These are phyloP conservation scores for Fusarium sp. DNA, from an alignment of 2,329 filamentous ascomycete genomes.

Conservation along the genomic window DNA sequence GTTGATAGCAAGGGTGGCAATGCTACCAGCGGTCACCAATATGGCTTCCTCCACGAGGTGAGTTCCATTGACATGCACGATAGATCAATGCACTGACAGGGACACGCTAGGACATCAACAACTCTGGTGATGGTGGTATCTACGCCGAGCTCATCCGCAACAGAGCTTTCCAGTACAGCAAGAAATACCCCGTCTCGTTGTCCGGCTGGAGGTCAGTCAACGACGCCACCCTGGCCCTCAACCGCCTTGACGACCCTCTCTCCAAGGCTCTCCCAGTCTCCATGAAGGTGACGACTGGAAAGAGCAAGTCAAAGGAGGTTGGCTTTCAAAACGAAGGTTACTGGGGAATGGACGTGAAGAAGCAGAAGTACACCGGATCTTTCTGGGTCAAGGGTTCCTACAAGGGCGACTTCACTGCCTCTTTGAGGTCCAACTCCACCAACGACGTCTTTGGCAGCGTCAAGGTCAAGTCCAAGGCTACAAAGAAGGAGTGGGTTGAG, in stretches of 20 bases:
- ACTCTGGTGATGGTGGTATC: slow-evolving; percentile 78
- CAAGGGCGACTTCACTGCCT: slow-evolving; percentile 62
- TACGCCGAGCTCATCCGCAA: slow-evolving; percentile 80
- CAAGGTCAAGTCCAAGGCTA: slow-evolving; percentile 60
- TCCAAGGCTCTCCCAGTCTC: slow-evolving; percentile 66
- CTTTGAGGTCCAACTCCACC: slow-evolving; percentile 60
- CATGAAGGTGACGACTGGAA: slow-evolving; percentile 58
- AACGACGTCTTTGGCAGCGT: slow-evolving; percentile 61
- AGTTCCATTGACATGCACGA: neutral
- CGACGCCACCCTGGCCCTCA: slow-evolving; percentile 60
- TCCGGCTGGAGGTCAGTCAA: slow-evolving; percentile 62
- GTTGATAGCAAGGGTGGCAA: slow-evolving; percentile 58
- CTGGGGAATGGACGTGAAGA: slow-evolving; percentile 69
- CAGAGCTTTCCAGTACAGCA: slow-evolving; percentile 74
- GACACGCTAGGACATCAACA: slow-evolving; percentile 68
- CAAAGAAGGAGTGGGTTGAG: slow-evolving; percentile 63
- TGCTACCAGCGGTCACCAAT: slow-evolving; percentile 59
- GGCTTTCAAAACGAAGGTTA: slow-evolving; percentile 68
- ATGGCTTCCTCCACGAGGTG: slow-evolving; percentile 62
- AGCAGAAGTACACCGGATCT: slow-evolving; percentile 62
- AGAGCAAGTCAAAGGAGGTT: slow-evolving; percentile 50
- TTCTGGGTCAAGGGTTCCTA: slow-evolving; percentile 67
- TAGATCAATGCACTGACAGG: neutral
- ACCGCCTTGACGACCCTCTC: slow-evolving; percentile 62
- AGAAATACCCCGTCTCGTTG: slow-evolving; percentile 58